Evolutionary conservation across 2,329 filamentous ascomycete genomes (phyloP).

Genomic region (Penicillium palitans): DNA sequence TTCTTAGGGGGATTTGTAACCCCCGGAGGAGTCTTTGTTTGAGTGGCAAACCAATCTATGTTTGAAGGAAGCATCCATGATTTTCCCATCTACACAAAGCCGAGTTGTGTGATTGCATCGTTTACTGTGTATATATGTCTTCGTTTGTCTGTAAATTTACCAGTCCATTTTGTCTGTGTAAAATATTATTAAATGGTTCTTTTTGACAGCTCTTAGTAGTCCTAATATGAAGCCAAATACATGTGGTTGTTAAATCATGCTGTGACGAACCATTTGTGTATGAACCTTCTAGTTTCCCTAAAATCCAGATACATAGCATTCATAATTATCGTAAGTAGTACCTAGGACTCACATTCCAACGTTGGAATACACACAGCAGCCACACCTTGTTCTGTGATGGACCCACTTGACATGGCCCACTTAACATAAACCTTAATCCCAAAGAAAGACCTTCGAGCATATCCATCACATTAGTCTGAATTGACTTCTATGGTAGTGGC

Average conservation of each 20-base stretch:
- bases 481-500: not conserved
- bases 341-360: not conserved
- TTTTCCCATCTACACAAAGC: not conserved
- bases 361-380: not conserved
- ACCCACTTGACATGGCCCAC: not conserved
- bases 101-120: no score
- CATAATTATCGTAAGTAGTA: not conserved
- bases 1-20: not conserved
- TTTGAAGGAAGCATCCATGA: no score
- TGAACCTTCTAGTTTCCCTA: no score
- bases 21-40: not conserved
- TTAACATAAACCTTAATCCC: not conserved
- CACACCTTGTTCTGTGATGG: not conserved
- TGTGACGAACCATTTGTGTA: not conserved
- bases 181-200: not conserved
- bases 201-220: not conserved
- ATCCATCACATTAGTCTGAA: not conserved
- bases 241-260: not conserved
- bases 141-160: not conserved
- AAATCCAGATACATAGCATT: not conserved
- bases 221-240: not conserved
- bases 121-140: no score
- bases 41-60: not conserved
- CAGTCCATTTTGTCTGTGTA: no score
- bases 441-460: no score